phyloP scores from a whole-genome alignment of 768 basidiomycete genomes.

The Hericium alpestre region DNA sequence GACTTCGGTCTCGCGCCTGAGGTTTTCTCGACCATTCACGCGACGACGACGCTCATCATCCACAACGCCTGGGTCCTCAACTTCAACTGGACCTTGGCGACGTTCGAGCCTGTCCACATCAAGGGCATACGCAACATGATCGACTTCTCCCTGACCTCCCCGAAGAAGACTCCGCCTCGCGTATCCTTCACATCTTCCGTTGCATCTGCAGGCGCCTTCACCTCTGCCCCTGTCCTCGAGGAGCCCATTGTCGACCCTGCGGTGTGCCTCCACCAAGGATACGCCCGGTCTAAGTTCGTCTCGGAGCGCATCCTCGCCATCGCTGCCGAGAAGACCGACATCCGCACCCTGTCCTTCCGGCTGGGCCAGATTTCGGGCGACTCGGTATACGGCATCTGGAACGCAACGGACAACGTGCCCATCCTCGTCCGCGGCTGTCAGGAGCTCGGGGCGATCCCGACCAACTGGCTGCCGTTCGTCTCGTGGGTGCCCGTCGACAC shows the following conservation, averaged over 20 bases:
- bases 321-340: not conserved
- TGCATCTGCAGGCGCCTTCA: not conserved
- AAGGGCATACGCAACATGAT: conserved; percentile 9
- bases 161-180: not conserved
- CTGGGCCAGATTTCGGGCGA: not conserved
- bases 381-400: conserved; percentile 4
- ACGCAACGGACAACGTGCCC: conserved; percentile 5
- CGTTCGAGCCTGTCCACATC: conserved; percentile 11
- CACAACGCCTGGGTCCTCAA: conserved; percentile 15
- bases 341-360: not conserved
- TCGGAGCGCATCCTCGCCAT: conserved; percentile 5
- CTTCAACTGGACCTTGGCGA: conserved; percentile 8
- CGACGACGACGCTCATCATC: conserved; percentile 12
- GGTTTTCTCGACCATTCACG: not conserved
- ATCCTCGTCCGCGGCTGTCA: conserved; percentile 3
- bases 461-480: conserved; percentile 2
- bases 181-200: conserved; percentile 5
- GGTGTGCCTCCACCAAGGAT: conserved; percentile 5
- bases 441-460: conserved; percentile 3
- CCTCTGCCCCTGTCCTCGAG: not conserved
- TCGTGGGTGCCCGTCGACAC: conserved; percentile 5
- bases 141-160: conserved; percentile 9
- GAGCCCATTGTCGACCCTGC: not conserved
- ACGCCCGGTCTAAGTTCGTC: conserved; percentile 18
- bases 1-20: not conserved